Percentiles rank a stretch among this genome's conserved stretches.
These are phyloP conservation scores for Trichoderma gamsii DNA, from an alignment of 495 filamentous ascomycete species.

Conservation along the genomic window DNA sequence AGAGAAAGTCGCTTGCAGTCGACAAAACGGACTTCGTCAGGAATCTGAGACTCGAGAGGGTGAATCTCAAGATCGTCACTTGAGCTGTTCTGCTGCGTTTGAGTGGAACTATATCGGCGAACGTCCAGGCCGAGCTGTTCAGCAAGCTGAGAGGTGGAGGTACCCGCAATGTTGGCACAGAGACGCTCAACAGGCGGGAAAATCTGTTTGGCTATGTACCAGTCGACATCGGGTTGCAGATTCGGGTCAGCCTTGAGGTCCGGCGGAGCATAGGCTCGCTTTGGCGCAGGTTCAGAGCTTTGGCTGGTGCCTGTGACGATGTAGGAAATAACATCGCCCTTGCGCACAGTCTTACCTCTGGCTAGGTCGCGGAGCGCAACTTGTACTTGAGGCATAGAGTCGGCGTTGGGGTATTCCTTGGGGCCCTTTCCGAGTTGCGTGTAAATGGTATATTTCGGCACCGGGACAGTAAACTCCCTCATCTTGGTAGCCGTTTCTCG, in stretches of 20 bases:
- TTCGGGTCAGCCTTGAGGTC: slow-evolving; percentile 69
- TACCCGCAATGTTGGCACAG: slow-evolving; percentile 90
- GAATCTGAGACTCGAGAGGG: slow-evolving; percentile 88
- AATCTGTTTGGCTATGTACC: slow-evolving; percentile 97
- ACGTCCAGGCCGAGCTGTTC: slow-evolving; percentile 90
- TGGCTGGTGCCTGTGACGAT: slow-evolving; percentile 78
- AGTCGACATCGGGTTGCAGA: slow-evolving; percentile 82
- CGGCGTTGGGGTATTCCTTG: slow-evolving; percentile 84
- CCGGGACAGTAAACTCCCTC: slow-evolving; percentile 65
- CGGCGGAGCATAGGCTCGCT: slow-evolving; percentile 78
- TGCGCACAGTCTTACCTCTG: slow-evolving; percentile 77
- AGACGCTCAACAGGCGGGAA: slow-evolving; percentile 97
- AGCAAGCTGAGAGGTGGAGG: slow-evolving; percentile 78
- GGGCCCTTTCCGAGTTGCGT: slow-evolving; percentile 94
- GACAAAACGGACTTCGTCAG: slow-evolving; percentile 78
- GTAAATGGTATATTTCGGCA: slow-evolving; percentile 89
- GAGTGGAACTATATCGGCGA: slow-evolving; percentile 70
- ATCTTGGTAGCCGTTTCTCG: slow-evolving; percentile 75
- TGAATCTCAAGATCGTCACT: slow-evolving; percentile 64
- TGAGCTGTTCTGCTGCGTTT: slow-evolving; percentile 39
- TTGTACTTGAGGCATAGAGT: slow-evolving; percentile 95
- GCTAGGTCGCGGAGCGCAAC: slow-evolving; percentile 85
- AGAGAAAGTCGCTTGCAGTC: slow-evolving; percentile 67
- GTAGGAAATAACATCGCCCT: slow-evolving; percentile 93
- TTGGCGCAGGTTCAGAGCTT: slow-evolving; percentile 67